Evolutionary conservation across 495 filamentous ascomycete species (phyloP), one percentile per base, ranked within the genome.

Genomic region (Cercophora samala): DNA sequence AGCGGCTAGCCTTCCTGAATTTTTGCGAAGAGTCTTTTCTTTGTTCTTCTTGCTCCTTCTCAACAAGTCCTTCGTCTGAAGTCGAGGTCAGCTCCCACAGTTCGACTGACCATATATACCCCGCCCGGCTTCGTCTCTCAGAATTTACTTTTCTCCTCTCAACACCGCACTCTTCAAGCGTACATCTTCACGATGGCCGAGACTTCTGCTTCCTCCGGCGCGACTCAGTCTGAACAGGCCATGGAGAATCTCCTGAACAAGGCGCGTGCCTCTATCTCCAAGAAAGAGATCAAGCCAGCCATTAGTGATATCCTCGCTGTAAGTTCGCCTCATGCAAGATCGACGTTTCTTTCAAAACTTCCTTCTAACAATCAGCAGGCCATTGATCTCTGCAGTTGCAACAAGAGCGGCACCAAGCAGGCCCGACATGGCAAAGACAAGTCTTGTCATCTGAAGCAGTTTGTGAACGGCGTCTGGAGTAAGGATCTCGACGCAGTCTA

Each of bases 381-480:
- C 19, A 54, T 71, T 54, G 66, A 63, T 51, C n/a, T 55, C 21
- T 73, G 73, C 65, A 64, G 51, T 3, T 73, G 74, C 59, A 51
- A 60, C 21, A 61, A 67, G 9, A 32, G 25, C 19, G 42, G 52
- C 37, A 53, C 54, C 18, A 23, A 52, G 0, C 59, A 59, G 23
- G 4, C n/a, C n/a, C 60, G 65, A 52, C 74, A 76, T 58, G 58
- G 46, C 2, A 71, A 68, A 18, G 72, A 75, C 63, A 75, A 74
- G 61, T 66, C 71, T 13, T 76, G 74, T 32, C 60, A 74, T 62
- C 69, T 73, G 23, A 29, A 5, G 8, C 73, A 76, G 25, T 74
- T 67, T 56, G 51, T 68, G 5, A 23, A 18, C 0, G 70, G 70
- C 32, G 29, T 73, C 22, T 19, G 64, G 24, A 62, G 24, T 37